Evolutionary conservation across 192 early-diverging fungal species (phyloP).

Genomic region (Coemansia sp.): DNA sequence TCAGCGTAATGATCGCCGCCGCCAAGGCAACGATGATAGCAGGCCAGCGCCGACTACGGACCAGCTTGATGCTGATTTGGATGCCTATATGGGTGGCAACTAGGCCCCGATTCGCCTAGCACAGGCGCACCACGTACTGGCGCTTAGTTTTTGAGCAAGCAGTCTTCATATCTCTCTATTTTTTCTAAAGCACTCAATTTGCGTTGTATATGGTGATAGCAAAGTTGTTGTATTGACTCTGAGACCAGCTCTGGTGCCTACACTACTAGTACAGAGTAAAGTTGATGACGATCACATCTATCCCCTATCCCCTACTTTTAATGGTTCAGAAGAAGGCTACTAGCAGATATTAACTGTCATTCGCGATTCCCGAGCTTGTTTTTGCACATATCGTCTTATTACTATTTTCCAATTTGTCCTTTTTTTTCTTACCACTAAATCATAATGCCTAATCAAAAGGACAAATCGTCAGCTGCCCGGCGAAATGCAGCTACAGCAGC

Average conservation of each 20-base stretch:
- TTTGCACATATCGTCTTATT: background rate
- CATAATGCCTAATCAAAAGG: conserved; percentile 33
- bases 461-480: conserved; percentile 16
- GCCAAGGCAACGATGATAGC: background rate
- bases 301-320: too few relatives aligned
- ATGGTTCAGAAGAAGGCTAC: too few relatives aligned
- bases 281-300: too few relatives aligned
- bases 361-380: too few relatives aligned
- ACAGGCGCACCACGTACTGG: background rate
- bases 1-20: too few relatives aligned
- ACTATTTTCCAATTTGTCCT: background rate
- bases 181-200: background rate
- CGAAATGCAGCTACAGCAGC: conserved; percentile 4
- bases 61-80: conserved; percentile 54
- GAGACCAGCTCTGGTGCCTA: too few relatives aligned
- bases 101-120: conserved; percentile 2
- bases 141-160: background rate
- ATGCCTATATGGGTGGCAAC: conserved; percentile 42
- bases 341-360: too few relatives aligned
- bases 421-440: background rate
- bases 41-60: conserved; percentile 24
- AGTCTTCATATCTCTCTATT: background rate
- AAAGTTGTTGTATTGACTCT: too few relatives aligned
- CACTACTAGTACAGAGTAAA: too few relatives aligned
- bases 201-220: too few relatives aligned